These are phyloP conservation scores for Phlebiopsis gigantea DNA, from an alignment of 768 basidiomycete species.

Conservation along the genomic window DNA sequence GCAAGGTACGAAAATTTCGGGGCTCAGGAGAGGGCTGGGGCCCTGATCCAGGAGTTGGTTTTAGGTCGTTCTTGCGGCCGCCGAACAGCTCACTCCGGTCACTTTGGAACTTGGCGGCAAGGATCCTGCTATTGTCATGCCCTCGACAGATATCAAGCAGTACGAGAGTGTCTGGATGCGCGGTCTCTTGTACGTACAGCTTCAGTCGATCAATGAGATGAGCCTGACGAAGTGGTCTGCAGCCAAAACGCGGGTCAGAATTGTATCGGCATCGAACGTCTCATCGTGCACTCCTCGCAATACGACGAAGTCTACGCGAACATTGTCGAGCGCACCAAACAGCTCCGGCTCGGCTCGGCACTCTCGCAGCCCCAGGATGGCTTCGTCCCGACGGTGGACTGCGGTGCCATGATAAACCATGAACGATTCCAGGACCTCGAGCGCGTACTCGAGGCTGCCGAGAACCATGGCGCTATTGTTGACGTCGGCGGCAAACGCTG, in stretches of 20 bases:
- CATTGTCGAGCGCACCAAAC: constrained; percentile 56
- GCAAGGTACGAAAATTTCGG: constrained; percentile 44
- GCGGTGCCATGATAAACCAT: constrained; percentile 80
- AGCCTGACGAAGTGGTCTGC: constrained; percentile 3
- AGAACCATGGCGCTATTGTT: constrained; percentile 58
- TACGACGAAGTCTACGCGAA: constrained; percentile 70
- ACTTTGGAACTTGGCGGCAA: constrained; percentile 94
- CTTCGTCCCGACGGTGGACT: constrained; percentile 71
- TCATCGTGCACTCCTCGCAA: constrained; percentile 77
- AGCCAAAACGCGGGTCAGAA: constrained; percentile 95
- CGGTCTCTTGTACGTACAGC: constrained; percentile 73
- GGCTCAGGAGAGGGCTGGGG: background rate
- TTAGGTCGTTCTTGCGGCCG: constrained; percentile 71
- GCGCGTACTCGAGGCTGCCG: constrained; percentile 63
- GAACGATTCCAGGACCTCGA: constrained; percentile 69
- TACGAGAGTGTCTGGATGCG: constrained; percentile 85
- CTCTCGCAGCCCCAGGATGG: constrained; percentile 62
- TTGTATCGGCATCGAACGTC: constrained; percentile 93
- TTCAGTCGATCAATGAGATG: no score
- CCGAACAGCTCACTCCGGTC: constrained; percentile 83
- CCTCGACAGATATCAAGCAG: constrained; percentile 74
- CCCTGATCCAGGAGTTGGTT: background rate
- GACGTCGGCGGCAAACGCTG: constrained; percentile 61
- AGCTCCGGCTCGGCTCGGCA: constrained; percentile 76
- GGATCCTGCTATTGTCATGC: constrained; percentile 88